These are phyloP conservation scores for Cruciata laevipes DNA, from an alignment of 257 asterid genomes.

Conservation along the genomic window DNA sequence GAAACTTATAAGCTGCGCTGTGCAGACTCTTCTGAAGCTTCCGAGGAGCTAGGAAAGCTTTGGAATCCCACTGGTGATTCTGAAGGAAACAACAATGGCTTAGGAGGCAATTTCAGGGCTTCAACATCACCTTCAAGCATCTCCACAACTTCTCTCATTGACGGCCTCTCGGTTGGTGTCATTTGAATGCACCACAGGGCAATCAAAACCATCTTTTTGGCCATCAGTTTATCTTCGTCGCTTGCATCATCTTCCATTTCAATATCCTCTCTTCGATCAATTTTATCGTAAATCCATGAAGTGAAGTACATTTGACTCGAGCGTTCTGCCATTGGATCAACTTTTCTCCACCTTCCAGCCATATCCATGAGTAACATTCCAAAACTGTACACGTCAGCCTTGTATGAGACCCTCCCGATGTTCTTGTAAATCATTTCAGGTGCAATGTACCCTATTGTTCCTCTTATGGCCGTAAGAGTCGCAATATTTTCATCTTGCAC, in stretches of 20 bases:
- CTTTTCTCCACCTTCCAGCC: no score
- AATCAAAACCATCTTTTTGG: neutral
- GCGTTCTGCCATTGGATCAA: no score
- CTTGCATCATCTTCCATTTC: neutral
- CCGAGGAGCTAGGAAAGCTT: neutral
- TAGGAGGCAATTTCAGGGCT: neutral
- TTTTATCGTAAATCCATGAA: no score
- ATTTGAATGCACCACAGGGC: conserved; percentile 4
- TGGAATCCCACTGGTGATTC: neutral
- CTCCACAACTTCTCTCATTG: neutral
- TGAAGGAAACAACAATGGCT: conserved; percentile 8
- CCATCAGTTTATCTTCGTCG: neutral
- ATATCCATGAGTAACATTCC: no score
- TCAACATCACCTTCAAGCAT: conserved; percentile 4
- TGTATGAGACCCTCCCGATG: no score
- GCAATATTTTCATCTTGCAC: no score
- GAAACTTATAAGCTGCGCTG: neutral
- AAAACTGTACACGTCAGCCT: no score
- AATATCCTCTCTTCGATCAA: neutral
- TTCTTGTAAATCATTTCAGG: no score
- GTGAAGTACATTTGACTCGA: no score
- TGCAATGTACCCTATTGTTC: no score
- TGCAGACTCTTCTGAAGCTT: neutral
- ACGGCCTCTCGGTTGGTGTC: neutral
- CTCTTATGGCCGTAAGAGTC: no score